Base-by-base conservation (phyloP, 768 basidiomycete genomes). In the Gymnopilus dilepis region DNA sequence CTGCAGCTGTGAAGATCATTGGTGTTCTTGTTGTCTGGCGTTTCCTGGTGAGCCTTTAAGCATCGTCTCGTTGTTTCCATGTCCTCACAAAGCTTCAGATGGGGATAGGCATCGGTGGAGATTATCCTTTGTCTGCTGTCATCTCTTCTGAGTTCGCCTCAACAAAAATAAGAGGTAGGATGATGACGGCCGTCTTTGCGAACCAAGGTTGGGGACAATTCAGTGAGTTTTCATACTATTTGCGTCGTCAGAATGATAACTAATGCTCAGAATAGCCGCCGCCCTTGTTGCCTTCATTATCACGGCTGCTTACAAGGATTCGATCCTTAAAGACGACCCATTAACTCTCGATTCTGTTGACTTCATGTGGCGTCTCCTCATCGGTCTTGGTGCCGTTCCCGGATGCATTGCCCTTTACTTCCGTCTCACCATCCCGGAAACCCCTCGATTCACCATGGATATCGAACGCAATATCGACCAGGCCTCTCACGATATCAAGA, bases 341-440 rank as follows among this genome's bases (percentile, higher is more conserved):
- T 67, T 72, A 42, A 76, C 76, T 38, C 67, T 78, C 31, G 61
- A 71, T 13, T 80, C 83, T 45, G 81, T 97, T 59, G 94, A 97
- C 75, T 84, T 80, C 70, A 83, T 86, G 71, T 95, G 94, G 94
- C 89, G 94, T 68, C 76, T 95, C 52, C 82, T 96, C 69, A 94
- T 97, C 72, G 94, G 94, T 69, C 80, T 95, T 37, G 94, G 94
- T 45, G 91, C 89, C 58, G 79, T 97, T 52, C 95, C 94, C 33
- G 94, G 86, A 58, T 82, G 80, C 41, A 70, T 94, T 59, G 94
- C 92, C 19, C 86, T 95, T 53, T 95, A 94, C 80, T 95, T 92
- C 89, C 92, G 94, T 72, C 83, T 95, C 33, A 95, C 94, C 24
- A 95, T 96, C 69, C 92, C 94, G 3, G 94, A 95, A 73, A 95